Evolutionary conservation across 352 stramenopile species (phyloP), one percentile per base, ranked within the genome.

Genomic region (Thalassiosira mediterranea): DNA sequence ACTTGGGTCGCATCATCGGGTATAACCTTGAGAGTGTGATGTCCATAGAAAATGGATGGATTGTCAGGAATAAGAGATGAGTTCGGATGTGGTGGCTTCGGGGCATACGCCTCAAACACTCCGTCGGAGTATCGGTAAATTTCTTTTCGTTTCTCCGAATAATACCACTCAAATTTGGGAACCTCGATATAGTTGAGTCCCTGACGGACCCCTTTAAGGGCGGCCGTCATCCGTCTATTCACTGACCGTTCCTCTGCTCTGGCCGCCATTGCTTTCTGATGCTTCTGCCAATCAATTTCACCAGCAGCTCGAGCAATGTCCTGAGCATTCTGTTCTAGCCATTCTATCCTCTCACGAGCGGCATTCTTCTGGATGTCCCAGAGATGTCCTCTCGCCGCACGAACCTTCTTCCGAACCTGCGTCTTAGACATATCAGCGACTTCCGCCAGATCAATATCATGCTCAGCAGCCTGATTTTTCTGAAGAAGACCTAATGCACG

Each of bases 1-100:
- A 73, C 52, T 48, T 17, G 11, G 3, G 48, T 11, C 26, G 52
- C 38, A 37, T 73, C 52, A 1, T 64, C 51, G 21, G 21, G 21
- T 21, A 64, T 40, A 34, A 65, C 42, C 19, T 73, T 73, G 1
- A 73, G n/a, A n/a, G n/a, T n/a, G 34, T 62, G 62, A 23, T 62
- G 47, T 0, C 0, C 1, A 23, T 62, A 47, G 48, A 72, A 72
- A 4, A 25, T 1, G 25, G 34, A 13, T 5, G 34, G 34, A 42
- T 42, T 5, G 5, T 5, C 13, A 5, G 34, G 34, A 5, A 13
- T 5, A 13, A 42, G 34, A 13, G 5, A 5, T n/a, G n/a, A n/a
- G n/a, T n/a, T n/a, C 5, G 13, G 0, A 17, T 46, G 25, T 5
- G 17, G 34, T 4, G 15, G 0, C 5, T 32, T 31, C 3, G 23